Conservation (phyloP, 805 yeast species). For the Teunomyces gatunensis region DNA sequence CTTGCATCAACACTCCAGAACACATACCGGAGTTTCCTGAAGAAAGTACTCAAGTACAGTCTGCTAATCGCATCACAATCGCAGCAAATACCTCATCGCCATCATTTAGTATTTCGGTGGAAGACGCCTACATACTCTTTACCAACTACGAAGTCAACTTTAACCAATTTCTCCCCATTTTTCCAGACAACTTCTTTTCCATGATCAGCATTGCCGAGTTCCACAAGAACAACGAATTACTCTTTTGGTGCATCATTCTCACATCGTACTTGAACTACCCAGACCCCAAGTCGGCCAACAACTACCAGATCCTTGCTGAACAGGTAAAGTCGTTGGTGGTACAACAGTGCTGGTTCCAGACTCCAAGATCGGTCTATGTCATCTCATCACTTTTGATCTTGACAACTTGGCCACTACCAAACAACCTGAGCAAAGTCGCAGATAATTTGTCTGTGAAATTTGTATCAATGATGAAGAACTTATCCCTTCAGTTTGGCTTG, state of each 20-base stretch:
- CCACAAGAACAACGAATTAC: conserved; percentile 24
- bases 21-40: background rate
- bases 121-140: conserved; percentile 11
- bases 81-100: background rate
- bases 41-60: background rate
- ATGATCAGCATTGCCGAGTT: conserved; percentile 11
- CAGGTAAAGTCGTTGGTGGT: conserved; percentile 40
- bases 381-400: conserved; percentile 38
- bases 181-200: conserved; percentile 17
- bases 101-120: conserved; percentile 5
- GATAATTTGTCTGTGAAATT: conserved; percentile 37
- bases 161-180: conserved; percentile 33
- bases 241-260: conserved; percentile 41
- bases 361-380: conserved; percentile 44
- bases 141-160: conserved; percentile 26
- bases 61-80: background rate
- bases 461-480: conserved; percentile 36
- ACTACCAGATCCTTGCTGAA: conserved; percentile 24
- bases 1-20: conserved; percentile 11
- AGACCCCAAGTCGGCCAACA: conserved; percentile 10
- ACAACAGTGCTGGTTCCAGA: conserved; percentile 41
- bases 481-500: conserved; percentile 42
- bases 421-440: conserved; percentile 19
- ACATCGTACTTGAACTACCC: conserved; percentile 29
- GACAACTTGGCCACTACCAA: conserved; percentile 46